Base-by-base conservation (phyloP, 1,284 basidiomycete species). In the Golubevia sp. region DNA sequence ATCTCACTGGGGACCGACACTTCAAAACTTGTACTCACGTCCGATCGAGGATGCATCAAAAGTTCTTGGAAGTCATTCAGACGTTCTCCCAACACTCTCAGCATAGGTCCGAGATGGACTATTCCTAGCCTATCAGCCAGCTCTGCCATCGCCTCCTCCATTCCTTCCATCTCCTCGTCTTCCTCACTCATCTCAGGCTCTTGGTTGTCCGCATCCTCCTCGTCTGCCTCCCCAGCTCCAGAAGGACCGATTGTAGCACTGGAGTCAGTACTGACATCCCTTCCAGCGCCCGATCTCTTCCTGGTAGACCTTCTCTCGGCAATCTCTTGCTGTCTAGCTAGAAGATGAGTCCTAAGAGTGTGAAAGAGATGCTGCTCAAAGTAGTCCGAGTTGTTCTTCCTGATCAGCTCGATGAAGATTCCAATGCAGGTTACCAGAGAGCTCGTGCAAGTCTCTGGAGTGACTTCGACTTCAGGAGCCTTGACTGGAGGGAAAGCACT, bases 311-410 rank as follows among this genome's bases (percentile, higher is more conserved):
- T 66, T 49, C 67, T 69, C 48, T 75, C 76, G 0, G 71, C 67
- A 13, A 82, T 49, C 61, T 83, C 80, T 52, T 81, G 77, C 62
- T 82, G 80, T n/a, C 79, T 63, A 59, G 80, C 70, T 24, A 82
- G 70, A 3, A 83, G 72, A 49, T 82, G 77, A 23, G 76, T 74
- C 52, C 80, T 76, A 6, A 83, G 63, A 1, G 81, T 80, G 57
- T 81, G 81, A 49, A 83, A 79, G n/a, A 83, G 73, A 59, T 83
- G 79, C 59, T 83, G 81, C 63, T 83, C 81, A 61, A 83, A 83
- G 65, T 82, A 83, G 61, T 83, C 81, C 62, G 72, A 74, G 70
- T 83, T 83, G 69, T 83, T 83, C 61, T 83, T 83, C 55, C 81
- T 71, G 55, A 83, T 83, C 18, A 83, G 67, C 64, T 83, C 81